These are phyloP conservation scores for Trichosporon asahii DNA, from an alignment of 1,284 basidiomycete species.

Conservation along the genomic window DNA sequence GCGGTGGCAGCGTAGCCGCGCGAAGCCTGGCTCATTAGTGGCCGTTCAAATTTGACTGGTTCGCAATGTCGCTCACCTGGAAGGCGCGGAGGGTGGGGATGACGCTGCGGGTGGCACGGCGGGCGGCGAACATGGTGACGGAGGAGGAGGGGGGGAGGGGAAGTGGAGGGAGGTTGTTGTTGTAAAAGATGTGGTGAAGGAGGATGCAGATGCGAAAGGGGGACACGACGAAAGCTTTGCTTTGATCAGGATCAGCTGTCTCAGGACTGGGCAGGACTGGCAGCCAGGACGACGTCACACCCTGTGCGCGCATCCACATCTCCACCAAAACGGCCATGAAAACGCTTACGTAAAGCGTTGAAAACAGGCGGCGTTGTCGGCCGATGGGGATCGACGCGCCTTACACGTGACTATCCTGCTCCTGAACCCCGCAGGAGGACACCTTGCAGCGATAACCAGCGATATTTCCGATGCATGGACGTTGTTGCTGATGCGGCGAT, in stretches of 20 bases:
- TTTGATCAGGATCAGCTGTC: not conserved
- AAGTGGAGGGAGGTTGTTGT: not conserved
- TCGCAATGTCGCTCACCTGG: not conserved
- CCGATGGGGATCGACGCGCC: not conserved
- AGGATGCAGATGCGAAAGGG: conserved; percentile 9
- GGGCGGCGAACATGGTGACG: conserved; percentile 9
- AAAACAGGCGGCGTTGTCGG: conserved; percentile 4
- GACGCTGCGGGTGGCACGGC: conserved; percentile 5
- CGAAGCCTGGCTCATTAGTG: conserved; percentile 33
- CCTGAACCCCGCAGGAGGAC: not conserved
- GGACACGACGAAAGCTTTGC: conserved; percentile 9
- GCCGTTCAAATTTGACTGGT: not conserved
- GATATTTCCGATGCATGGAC: not conserved
- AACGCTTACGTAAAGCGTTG: not conserved
- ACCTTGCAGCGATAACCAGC: conserved; percentile 5
- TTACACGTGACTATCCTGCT: not conserved
- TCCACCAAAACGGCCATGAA: not conserved
- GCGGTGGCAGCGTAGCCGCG: conserved; percentile 39
- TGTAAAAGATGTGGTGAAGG: not conserved
- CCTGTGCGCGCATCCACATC: not conserved
- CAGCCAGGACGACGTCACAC: conserved; percentile 1
- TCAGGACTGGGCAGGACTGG: not conserved
- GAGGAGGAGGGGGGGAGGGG: not conserved
- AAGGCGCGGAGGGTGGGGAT: conserved; percentile 7
- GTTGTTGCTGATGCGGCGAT: not conserved